Evolutionary conservation across 805 yeast species (phyloP).

Genomic region (Yamadazyma olivae): DNA sequence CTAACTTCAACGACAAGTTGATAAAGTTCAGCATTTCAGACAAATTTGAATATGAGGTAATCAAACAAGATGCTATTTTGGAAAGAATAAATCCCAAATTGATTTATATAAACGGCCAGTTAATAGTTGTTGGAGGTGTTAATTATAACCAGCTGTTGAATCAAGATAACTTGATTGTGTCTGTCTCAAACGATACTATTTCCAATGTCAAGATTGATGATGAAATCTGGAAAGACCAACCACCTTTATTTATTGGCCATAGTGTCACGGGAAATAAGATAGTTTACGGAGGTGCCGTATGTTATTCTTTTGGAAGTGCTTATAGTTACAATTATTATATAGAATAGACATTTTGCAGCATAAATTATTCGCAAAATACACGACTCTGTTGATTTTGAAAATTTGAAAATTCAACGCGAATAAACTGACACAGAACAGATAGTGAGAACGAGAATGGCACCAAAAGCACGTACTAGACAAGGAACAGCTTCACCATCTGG

Average conservation of each 20-base stretch:
- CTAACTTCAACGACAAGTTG: conserved; percentile 29
- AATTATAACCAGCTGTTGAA: conserved; percentile 11
- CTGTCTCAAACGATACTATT: neutral
- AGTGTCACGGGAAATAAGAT: conserved; percentile 27
- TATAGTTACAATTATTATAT: conserved; percentile 20
- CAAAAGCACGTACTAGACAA: conserved; percentile 8
- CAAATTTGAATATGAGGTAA: conserved; percentile 13
- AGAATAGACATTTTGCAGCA: neutral
- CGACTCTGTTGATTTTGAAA: neutral
- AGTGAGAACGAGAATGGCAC: conserved; percentile 3
- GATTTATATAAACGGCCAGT: conserved; percentile 20
- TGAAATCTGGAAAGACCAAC: conserved; percentile 36
- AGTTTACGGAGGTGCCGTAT: conserved; percentile 68
- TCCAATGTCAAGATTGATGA: conserved; percentile 1
- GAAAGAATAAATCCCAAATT: conserved; percentile 22
- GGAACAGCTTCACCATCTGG: neutral
- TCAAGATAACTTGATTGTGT: conserved; percentile 7
- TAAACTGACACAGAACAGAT: no score
- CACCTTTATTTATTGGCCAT: conserved; percentile 55
- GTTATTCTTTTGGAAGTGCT: conserved; percentile 70
- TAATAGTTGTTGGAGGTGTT: conserved; percentile 35
- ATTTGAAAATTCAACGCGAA: conserved; percentile 1
- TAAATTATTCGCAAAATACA: neutral
- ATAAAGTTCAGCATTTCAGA: conserved; percentile 29
- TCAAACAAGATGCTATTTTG: conserved; percentile 28